Evolutionary conservation across 495 filamentous ascomycete species (phyloP).

Genomic region (Neurospora sp.): DNA sequence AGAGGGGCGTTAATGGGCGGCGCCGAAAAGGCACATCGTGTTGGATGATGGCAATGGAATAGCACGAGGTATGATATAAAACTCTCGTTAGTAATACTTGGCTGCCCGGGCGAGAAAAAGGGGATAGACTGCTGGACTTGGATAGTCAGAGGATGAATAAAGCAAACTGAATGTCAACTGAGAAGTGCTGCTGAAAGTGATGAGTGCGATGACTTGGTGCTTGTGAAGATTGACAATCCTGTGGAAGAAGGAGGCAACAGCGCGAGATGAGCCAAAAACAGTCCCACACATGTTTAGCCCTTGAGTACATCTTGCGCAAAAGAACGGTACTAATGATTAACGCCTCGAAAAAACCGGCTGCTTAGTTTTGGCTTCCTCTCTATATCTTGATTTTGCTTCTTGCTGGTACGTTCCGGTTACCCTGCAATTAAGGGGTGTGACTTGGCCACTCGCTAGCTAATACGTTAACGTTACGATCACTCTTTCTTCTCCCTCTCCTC

Average conservation of each 20-base stretch:
- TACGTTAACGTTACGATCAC: background rate
- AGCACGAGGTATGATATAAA: background rate
- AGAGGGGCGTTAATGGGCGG: background rate
- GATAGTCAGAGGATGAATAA: background rate
- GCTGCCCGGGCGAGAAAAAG: background rate
- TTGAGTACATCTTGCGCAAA: background rate
- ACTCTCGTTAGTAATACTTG: background rate
- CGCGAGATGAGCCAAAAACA: background rate
- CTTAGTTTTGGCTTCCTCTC: background rate
- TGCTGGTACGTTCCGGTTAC: background rate
- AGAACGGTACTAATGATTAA: background rate
- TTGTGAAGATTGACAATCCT: background rate
- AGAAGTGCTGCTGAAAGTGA: background rate
- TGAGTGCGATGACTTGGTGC: background rate
- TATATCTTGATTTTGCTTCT: background rate
- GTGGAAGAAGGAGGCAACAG: background rate
- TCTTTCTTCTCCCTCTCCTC: background rate
- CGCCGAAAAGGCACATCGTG: background rate
- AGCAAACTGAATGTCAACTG: background rate
- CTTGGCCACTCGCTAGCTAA: background rate
- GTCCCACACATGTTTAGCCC: too few relatives aligned
- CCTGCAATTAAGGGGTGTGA: background rate
- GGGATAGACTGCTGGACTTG: background rate
- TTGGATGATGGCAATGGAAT: background rate
- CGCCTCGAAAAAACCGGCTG: background rate